Percentiles rank a stretch among this genome's conserved stretches.
phyloP scores from a whole-genome alignment of 257 asterid genomes.

The Solanum peruvianum region DNA sequence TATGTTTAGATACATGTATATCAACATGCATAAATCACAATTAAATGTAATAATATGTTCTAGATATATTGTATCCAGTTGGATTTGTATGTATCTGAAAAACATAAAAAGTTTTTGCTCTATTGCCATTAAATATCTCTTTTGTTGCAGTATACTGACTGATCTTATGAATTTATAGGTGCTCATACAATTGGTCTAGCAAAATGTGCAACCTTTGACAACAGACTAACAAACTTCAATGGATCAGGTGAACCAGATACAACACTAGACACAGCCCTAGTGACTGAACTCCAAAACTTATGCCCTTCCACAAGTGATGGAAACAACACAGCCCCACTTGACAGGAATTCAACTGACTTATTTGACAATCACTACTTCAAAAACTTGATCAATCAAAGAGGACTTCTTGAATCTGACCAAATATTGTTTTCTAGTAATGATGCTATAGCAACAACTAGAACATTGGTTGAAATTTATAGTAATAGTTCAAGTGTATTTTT shows the following conservation, averaged over 20 bases:
- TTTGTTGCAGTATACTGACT: too few species aligned
- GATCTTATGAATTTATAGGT: slow-evolving; percentile 15
- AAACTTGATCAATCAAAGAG: slow-evolving; percentile 47
- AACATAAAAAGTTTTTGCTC: too few species aligned
- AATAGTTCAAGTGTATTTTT: slow-evolving; percentile 32
- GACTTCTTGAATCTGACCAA: slow-evolving; percentile 65
- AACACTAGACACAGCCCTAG: slow-evolving; percentile 32
- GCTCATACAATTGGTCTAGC: slow-evolving; percentile 65
- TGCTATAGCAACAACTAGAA: slow-evolving; percentile 24
- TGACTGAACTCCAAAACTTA: slow-evolving; percentile 31
- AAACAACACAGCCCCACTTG: slow-evolving; percentile 53
- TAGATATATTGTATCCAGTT: too few species aligned
- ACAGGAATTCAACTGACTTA: slow-evolving; percentile 40
- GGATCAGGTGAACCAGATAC: slow-evolving; percentile 62
- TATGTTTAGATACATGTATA: too few species aligned
- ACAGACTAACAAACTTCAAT: slow-evolving; percentile 47
- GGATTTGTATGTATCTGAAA: too few species aligned
- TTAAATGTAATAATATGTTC: too few species aligned
- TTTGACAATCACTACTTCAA: slow-evolving; percentile 64
- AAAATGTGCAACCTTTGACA: slow-evolving; percentile 45
- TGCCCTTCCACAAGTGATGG: slow-evolving; percentile 54
- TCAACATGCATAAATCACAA: too few species aligned
- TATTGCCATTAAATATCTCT: too few species aligned
- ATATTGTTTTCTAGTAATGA: slow-evolving; percentile 25
- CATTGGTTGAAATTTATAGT: slow-evolving; percentile 36